Percentiles rank a stretch among this genome's conserved stretches.
Evolutionary conservation across 1,284 basidiomycete genomes (phyloP).

Genomic region (Ganoderma leucocontextum): DNA sequence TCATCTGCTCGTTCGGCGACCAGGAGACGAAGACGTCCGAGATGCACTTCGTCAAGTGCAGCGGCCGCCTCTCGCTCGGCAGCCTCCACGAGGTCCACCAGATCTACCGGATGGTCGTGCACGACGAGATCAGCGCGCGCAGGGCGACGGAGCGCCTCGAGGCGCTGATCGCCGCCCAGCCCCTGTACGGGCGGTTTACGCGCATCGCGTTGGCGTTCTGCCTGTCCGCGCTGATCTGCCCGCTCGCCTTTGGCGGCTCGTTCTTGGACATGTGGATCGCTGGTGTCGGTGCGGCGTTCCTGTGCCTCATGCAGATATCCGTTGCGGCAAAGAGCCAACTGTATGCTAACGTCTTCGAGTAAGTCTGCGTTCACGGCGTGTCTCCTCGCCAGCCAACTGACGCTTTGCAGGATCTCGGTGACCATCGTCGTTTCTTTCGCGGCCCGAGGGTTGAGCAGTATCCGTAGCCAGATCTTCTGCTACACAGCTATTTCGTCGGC

Average conservation of each 20-base stretch:
- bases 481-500: slow-evolving; percentile 88
- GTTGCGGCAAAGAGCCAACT: slow-evolving; percentile 78
- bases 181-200: slow-evolving; percentile 65
- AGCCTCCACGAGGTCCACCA: slow-evolving; percentile 79
- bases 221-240: slow-evolving; percentile 80
- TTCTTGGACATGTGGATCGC: slow-evolving; percentile 86
- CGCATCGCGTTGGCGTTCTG: slow-evolving; percentile 75
- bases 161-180: slow-evolving; percentile 58
- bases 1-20: slow-evolving; percentile 86
- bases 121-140: slow-evolving; percentile 84
- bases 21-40: slow-evolving; percentile 80
- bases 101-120: slow-evolving; percentile 82
- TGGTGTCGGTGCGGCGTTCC: slow-evolving; percentile 68
- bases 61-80: slow-evolving; percentile 78
- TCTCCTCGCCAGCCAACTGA: not conserved
- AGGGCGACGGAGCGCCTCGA: slow-evolving; percentile 64
- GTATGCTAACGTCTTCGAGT: slow-evolving; percentile 92
- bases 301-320: slow-evolving; percentile 75
- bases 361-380: slow-evolving; percentile 43
- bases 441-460: slow-evolving; percentile 81
- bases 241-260: slow-evolving; percentile 85
- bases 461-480: slow-evolving; percentile 79
- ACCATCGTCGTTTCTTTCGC: slow-evolving; percentile 84
- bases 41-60: slow-evolving; percentile 83
- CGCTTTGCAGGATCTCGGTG: slow-evolving; percentile 71